phyloP scores from a whole-genome alignment of 495 filamentous ascomycete species.

The Aspergillus egyptiacus region DNA sequence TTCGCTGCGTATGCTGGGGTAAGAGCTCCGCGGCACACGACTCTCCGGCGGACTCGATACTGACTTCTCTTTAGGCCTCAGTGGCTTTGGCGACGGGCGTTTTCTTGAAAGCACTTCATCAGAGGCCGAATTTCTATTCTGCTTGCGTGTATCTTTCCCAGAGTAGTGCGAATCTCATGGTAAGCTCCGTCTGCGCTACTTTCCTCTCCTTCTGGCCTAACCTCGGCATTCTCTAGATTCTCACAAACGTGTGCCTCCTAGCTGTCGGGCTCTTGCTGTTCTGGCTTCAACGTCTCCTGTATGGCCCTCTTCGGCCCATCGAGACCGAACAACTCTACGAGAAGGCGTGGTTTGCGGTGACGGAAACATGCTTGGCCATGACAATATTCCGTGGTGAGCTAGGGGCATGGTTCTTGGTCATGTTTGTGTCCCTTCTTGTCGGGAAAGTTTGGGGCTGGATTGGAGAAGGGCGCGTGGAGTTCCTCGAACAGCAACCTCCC shows the following conservation, averaged over 20 bases:
- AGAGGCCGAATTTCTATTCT: slow-evolving; percentile 95
- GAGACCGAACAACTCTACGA: slow-evolving; percentile 97
- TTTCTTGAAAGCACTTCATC: slow-evolving; percentile 82
- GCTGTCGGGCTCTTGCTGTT: slow-evolving; percentile 70
- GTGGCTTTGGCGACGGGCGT: slow-evolving; percentile 74
- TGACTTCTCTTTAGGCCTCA: slow-evolving; percentile 50
- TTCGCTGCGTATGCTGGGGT: slow-evolving; percentile 50
- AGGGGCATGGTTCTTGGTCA: slow-evolving; percentile 86
- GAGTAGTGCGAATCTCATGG: slow-evolving; percentile 91
- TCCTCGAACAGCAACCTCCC: slow-evolving; percentile 91
- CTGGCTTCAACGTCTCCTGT: slow-evolving; percentile 83
- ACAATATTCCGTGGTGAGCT: slow-evolving; percentile 97
- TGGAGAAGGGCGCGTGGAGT: slow-evolving; percentile 86
- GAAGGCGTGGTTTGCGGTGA: slow-evolving; percentile 94
- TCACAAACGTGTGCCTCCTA: slow-evolving; percentile 82
- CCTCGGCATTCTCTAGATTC: slow-evolving; percentile 49
- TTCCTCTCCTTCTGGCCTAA: neutral
- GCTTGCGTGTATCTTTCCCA: slow-evolving; percentile 94
- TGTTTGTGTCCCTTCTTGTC: slow-evolving; percentile 88
- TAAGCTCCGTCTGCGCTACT: slow-evolving; percentile 29
- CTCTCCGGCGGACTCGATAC: neutral
- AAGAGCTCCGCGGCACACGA: slow-evolving; percentile 17
- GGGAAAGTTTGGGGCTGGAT: slow-evolving; percentile 99
- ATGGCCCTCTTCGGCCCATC: slow-evolving; percentile 83
- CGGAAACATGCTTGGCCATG: slow-evolving; percentile 95